Evolutionary conservation across 768 basidiomycete genomes (phyloP), one percentile per base, ranked within the genome.

Genomic region (Tricholoma bakamatsutake): DNA sequence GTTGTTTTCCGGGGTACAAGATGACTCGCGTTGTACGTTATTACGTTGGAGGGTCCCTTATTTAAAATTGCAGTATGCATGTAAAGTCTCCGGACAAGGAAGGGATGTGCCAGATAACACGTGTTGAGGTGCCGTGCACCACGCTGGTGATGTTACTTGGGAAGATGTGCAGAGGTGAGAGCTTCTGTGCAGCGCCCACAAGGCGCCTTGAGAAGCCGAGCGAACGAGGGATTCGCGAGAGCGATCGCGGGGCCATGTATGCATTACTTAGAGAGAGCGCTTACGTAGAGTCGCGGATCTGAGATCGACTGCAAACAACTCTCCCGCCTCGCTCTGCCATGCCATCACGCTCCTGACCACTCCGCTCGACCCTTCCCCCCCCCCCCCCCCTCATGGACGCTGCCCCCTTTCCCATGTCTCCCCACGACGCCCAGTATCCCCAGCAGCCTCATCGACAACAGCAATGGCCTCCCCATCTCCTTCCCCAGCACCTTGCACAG

Each of bases 381-480:
- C n/a, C n/a, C n/a, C n/a, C n/a, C n/a, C n/a, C 24, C 6, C 21
- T n/a, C 17, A 51, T 53, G 40, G 52, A 53, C 3, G 21, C 3
- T 33, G 43, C 31, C n/a, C 18, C 11, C 17, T 53, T 42, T 33
- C 9, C 52, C 13, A 43, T 53, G 39, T 3, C 28, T n/a, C 15
- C 52, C 18, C 40, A 4, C 4, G 52, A 53, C 28, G 52, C 28
- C 7, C 52, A 53, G 6, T 53, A 53, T 5, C 1, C 52, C 9
- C 39, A 40, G 27, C 52, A 52, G 17, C 39, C 39, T 1, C 52
- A 52, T 10, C 27, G 52, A 6, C 52, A 53, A n/a, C 52, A 53
- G 52, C 52, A 53, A 37, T 53, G 52, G 52, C 9, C 39, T n/a
- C 52, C 52, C 9, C 52, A 53, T 43, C 52, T 53, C 18, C 40